phyloP scores from a whole-genome alignment of 2,329 filamentous ascomycete genomes.

The Xylariales sp. region DNA sequence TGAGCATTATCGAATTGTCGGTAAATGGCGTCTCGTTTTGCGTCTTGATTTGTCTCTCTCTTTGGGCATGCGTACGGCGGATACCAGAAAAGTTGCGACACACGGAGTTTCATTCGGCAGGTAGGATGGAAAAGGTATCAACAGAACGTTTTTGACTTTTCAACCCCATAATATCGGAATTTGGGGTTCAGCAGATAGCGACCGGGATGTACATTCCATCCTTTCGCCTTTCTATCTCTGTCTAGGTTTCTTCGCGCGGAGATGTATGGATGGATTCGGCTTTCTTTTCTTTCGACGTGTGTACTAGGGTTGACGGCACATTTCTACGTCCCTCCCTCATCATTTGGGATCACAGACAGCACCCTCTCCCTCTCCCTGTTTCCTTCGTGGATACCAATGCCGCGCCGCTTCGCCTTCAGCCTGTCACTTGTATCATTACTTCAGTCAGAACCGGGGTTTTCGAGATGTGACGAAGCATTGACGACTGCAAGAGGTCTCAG shows the following conservation, averaged over 20 bases:
- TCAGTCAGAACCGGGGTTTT: conserved; percentile 24
- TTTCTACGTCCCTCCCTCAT: conserved; percentile 7
- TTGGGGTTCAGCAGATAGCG: background rate
- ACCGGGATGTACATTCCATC: background rate
- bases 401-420: conserved; percentile 21
- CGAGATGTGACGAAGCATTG: conserved; percentile 27
- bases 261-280: background rate
- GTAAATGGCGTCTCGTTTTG: conserved; percentile 15
- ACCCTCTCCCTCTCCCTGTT: no score
- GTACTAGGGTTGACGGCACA: conserved; percentile 1
- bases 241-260: background rate
- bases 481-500: conserved; percentile 26
- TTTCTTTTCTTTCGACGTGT: background rate
- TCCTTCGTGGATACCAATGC: conserved; percentile 24
- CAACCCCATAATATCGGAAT: conserved; percentile 15
- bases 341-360: conserved; percentile 20
- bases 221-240: background rate
- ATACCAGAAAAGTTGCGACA: conserved; percentile 24
- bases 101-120: conserved; percentile 26
- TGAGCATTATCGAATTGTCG: no score
- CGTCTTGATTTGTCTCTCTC: conserved; percentile 19
- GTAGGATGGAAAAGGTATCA: conserved; percentile 28
- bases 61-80: conserved; percentile 22
- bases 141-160: conserved; percentile 20
- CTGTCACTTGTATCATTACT: conserved; percentile 32